A percentile compares a stretch with the other conserved stretches of the same genome.
Evolutionary conservation across 2,329 filamentous ascomycete species (phyloP).

Genomic region (Pseudogymnoascus sp.): DNA sequence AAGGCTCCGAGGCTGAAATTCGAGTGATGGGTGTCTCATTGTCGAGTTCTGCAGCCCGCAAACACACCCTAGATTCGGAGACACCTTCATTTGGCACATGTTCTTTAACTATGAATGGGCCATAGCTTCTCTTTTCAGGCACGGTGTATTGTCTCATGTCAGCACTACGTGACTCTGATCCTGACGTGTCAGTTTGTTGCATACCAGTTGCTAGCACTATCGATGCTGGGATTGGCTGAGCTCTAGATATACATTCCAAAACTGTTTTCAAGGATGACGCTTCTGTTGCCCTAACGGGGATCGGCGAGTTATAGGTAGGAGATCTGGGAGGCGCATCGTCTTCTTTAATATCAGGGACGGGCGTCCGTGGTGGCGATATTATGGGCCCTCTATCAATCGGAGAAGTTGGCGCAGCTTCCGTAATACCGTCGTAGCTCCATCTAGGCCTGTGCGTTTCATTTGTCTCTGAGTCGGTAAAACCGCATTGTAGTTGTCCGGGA

Average conservation of each 20-base stretch:
- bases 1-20: not conserved
- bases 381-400: not conserved
- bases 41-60: not conserved
- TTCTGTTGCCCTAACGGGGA: not conserved
- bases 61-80: not conserved
- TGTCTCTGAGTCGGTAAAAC: not conserved
- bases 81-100: not conserved
- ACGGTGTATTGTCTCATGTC: not conserved
- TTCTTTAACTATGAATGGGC: not conserved
- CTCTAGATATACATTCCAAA: too few species aligned
- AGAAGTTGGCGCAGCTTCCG: not conserved
- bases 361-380: not conserved
- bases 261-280: not conserved
- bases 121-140: not conserved
- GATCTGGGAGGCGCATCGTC: not conserved
- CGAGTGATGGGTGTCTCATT: not conserved
- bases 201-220: not conserved
- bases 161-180: not conserved
- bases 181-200: not conserved
- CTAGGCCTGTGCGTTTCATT: not conserved
- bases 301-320: not conserved
- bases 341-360: not conserved
- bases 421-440: not conserved
- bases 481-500: not conserved
- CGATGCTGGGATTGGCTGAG: not conserved